These are phyloP conservation scores for Leucoagaricus sp. DNA, from an alignment of 1,284 basidiomycete genomes.

Conservation along the genomic window DNA sequence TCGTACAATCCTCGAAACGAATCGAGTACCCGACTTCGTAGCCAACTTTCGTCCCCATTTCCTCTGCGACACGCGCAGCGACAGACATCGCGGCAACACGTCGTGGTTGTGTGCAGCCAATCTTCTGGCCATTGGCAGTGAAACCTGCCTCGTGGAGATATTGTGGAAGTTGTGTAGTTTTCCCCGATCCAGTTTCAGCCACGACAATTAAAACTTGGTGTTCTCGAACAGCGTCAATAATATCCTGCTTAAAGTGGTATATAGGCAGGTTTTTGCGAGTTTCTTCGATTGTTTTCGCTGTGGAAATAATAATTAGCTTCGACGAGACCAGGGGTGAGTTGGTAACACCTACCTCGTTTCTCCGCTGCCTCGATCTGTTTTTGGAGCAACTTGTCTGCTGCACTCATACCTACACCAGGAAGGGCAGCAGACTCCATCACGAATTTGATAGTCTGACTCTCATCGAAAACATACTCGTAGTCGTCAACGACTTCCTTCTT, in stretches of 20 bases:
- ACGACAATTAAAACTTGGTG: conserved; percentile 94
- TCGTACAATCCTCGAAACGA: conserved; percentile 98
- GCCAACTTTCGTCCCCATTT: conserved; percentile 96
- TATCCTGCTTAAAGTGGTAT: conserved; percentile 81
- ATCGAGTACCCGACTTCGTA: conserved; percentile 99
- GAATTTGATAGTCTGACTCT: conserved; percentile 95
- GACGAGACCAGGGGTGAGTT: not conserved
- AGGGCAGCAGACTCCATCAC: conserved; percentile 78
- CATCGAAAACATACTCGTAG: conserved; percentile 99
- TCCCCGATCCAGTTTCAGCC: conserved; percentile 94
- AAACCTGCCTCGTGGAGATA: conserved; percentile 98
- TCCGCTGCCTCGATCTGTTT: conserved; percentile 93
- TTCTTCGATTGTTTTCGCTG: conserved; percentile 87
- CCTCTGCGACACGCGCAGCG: conserved; percentile 97
- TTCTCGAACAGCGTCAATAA: conserved; percentile 87
- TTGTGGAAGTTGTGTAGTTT: conserved; percentile 98
- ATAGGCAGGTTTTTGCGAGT: conserved; percentile 92
- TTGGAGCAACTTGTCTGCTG: conserved; percentile 86
- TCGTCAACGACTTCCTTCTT: conserved; percentile 78
- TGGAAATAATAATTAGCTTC: not conserved
- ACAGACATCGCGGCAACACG: conserved; percentile 99
- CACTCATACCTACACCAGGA: conserved; percentile 75
- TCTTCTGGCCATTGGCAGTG: conserved; percentile 84
- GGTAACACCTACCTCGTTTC: conserved; percentile 66
- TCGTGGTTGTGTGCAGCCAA: conserved; percentile 98